Base-by-base conservation (phyloP, 2,329 filamentous ascomycete genomes). In the Cadophora sp. region DNA sequence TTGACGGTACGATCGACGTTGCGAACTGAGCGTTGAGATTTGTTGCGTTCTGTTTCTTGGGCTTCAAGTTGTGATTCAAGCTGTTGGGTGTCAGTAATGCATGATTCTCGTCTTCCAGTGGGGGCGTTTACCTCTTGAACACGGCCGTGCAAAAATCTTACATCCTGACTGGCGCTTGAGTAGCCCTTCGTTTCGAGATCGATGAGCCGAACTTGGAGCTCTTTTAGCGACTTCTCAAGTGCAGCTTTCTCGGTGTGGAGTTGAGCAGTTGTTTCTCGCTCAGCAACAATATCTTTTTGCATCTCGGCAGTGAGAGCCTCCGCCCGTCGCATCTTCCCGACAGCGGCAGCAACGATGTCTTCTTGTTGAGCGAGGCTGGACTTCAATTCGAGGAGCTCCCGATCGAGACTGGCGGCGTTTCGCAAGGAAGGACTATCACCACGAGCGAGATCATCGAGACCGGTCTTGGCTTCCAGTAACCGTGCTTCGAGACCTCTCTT, bases 181-280 rank as follows among this genome's bases (percentile, higher is more conserved):
- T 97, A 98, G 64, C 94, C 94, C 84, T 98, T 98, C 53, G 96
- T 98, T 82, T 99, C 95, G 9, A 98, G 85, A 78, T 98, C 96
- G 63, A 99, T 91, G 66, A 97, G 88, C 77, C 90, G 90, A 64
- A 98, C 87, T 80, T 98, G 95, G 29, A 95, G 85, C 79, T 99
- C 95, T 79, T 94, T 97, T 62, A 97, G 84, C 65, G 87, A 89
- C 84, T 97, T 97, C 82, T 98, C 96, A 51, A 99, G 83, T 0
- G 87, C 87, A 3, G 92, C 92, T 82, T 97, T 98, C 73, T 97
- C 93, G 78, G 94, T 94, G 79, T 96, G 93, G 65, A 98, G 84
- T 73, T 92, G 88, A 5, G 91, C 89, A 74, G 90, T 94, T 40
- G 87, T 87, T 77, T 98, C 96, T 11, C 95, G 89, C 81, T 97